These are phyloP conservation scores for Diaporthe citri DNA, from an alignment of 2,329 filamentous ascomycete species.

Conservation along the genomic window DNA sequence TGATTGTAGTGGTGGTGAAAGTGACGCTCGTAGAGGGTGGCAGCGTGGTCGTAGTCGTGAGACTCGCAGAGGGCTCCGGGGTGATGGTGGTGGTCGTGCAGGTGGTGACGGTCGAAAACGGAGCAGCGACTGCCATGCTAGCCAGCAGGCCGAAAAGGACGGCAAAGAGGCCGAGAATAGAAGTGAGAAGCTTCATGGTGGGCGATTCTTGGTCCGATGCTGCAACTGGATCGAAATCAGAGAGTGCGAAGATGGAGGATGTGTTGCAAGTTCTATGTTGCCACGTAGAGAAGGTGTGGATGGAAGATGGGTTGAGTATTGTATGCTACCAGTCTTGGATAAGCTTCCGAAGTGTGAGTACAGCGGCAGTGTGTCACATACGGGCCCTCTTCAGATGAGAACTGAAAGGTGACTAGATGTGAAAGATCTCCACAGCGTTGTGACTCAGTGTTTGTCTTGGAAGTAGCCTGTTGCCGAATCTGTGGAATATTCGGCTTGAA, in stretches of 20 bases:
- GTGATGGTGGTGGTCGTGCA: conserved; percentile 11
- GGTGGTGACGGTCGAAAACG: neutral
- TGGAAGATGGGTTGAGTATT: neutral
- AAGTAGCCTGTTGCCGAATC: neutral
- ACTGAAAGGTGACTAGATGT: neutral
- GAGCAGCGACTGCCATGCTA: neutral
- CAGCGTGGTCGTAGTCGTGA: neutral
- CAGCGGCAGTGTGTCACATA: too few species aligned
- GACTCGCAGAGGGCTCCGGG: neutral
- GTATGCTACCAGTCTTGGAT: neutral
- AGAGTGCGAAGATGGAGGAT: neutral
- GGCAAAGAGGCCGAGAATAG: neutral
- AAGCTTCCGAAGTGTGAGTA: neutral
- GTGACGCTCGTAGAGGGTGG: neutral
- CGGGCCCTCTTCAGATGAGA: neutral
- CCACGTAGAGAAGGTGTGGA: neutral
- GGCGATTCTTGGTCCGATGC: too few species aligned
- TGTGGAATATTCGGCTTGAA: neutral
- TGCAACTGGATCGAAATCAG: neutral
- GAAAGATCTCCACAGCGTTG: neutral
- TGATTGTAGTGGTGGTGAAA: conserved; percentile 8
- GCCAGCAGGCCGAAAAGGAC: neutral
- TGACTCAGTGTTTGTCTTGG: neutral
- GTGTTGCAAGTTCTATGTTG: neutral
- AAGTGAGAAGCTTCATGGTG: neutral